Conservation (phyloP, 371 early-diverging fungal genomes). For the Mortierella sp. region DNA sequence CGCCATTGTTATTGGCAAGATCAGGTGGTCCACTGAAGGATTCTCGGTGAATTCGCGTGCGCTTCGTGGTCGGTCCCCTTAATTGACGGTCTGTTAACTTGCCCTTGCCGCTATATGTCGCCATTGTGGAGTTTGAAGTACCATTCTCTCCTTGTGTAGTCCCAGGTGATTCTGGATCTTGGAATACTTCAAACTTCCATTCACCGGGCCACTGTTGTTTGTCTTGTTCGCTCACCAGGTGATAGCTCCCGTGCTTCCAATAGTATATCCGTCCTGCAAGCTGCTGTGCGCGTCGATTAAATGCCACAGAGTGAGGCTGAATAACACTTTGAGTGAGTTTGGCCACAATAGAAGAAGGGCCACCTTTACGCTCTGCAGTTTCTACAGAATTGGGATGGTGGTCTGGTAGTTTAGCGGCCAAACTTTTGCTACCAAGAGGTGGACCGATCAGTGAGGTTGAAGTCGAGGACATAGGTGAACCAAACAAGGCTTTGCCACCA, state of each 20-base stretch:
- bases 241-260: slow-evolving; percentile 44
- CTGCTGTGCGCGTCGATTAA: slow-evolving; percentile 46
- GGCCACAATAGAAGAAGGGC: slow-evolving; percentile 14
- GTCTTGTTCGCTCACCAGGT: slow-evolving; percentile 40
- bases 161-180: slow-evolving; percentile 36
- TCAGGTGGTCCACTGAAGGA: slow-evolving; percentile 8
- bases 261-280: slow-evolving; percentile 45
- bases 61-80: slow-evolving; percentile 35
- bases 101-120: slow-evolving; percentile 39
- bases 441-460: slow-evolving; percentile 11
- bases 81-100: slow-evolving; percentile 46
- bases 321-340: slow-evolving; percentile 32
- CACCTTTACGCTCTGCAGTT: slow-evolving; percentile 16
- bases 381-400: slow-evolving; percentile 34
- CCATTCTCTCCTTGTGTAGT: slow-evolving; percentile 5
- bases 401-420: slow-evolving; percentile 14
- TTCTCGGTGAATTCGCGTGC: slow-evolving; percentile 30
- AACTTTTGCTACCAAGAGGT: slow-evolving; percentile 3
- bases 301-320: slow-evolving; percentile 36
- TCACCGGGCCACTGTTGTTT: slow-evolving; percentile 53
- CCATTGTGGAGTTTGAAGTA: not conserved
- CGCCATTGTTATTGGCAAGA: not conserved
- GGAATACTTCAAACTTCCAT: slow-evolving; percentile 53
- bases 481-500: not conserved
- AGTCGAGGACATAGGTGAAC: slow-evolving; percentile 13